Evolutionary conservation across 768 basidiomycete genomes (phyloP), one percentile per base, ranked within the genome.

Genomic region (Mycena filopes): DNA sequence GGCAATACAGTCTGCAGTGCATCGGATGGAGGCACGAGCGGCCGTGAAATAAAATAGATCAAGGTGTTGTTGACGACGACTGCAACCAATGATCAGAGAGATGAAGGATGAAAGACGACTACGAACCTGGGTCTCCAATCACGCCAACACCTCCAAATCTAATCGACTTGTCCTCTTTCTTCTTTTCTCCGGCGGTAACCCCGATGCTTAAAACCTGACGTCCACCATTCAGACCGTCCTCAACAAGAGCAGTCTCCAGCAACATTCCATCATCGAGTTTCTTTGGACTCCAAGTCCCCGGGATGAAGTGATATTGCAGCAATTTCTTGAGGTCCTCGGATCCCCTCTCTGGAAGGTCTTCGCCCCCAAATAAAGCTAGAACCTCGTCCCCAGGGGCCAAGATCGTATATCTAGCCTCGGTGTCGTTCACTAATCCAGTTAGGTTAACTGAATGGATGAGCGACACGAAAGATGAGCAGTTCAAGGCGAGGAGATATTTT

Each of bases 361-460:
- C 80, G 47, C 81, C 79, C 18, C 83, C 82, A 51, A 86, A 86
- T 38, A 89, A 62, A 23, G 84, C 81, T 40, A 98, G 75, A 7
- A 97, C 91, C 58, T 96, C 94, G 75, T 99, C 96, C 49, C 85
- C 83, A 0, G 95, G 95, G 0, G 96, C 98, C 48, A 99, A 89
- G 63, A 99, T 95, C 1, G 98, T 99, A 78, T 90, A 92, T 42
- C 87, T 79, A 15, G 84, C 71, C 48, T 87, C 82, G 12, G 89
- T 89, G 73, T 89, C 85, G 66, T 93, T 93, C 78, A 94, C 84
- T 66, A 93, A 82, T 47, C 81, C 76, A 0, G 81, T 84, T 65
- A 99, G 86, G 66, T 92, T 83, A 31, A 93, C 93, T 4, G 93
- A 92, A 68, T 93, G 95, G 28, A 99, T 80, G 25, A 98, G 83